phyloP scores from a whole-genome alignment of 306 rosid genomes.

The Rosa chinensis region DNA sequence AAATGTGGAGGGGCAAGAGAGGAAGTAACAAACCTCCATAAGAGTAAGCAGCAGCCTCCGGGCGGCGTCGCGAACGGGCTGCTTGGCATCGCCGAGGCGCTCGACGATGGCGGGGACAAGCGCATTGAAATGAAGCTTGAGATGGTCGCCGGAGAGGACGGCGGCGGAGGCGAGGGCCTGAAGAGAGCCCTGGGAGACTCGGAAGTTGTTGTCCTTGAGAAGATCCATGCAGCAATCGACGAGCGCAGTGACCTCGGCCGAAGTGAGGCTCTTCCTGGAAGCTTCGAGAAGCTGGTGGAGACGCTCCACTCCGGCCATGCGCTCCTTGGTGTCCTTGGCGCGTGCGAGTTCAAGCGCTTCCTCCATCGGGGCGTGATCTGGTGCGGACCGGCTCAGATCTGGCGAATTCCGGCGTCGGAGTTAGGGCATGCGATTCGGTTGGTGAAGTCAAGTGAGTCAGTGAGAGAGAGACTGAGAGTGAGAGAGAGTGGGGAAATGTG shows the following conservation, averaged over 20 bases:
- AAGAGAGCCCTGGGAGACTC: slow-evolving; percentile 93
- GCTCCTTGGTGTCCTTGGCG: slow-evolving; percentile 95
- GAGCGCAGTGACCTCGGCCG: slow-evolving; percentile 75
- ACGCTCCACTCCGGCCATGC: slow-evolving; percentile 99
- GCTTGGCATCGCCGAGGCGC: slow-evolving; percentile 94
- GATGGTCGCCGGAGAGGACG: slow-evolving; percentile 90
- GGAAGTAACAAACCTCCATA: slow-evolving; percentile 66
- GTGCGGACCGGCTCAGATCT: slow-evolving; percentile 45
- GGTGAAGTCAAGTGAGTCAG: neutral
- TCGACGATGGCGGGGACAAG: slow-evolving; percentile 96
- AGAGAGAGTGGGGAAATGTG: slow-evolving; percentile 12
- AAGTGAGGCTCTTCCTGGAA: slow-evolving; percentile 72
- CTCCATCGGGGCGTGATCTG: slow-evolving; percentile 72
- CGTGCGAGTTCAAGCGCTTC: slow-evolving; percentile 95
- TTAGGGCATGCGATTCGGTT: slow-evolving; percentile 23
- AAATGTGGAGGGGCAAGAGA: neutral
- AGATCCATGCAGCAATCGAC: slow-evolving; percentile 95
- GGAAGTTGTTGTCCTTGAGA: slow-evolving; percentile 90
- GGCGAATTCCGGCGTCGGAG: slow-evolving; percentile 19
- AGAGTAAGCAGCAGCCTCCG: slow-evolving; percentile 89
- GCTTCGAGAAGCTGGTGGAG: slow-evolving; percentile 87
- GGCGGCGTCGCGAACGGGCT: slow-evolving; percentile 97
- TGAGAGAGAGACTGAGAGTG: slow-evolving; percentile 8
- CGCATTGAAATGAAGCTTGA: slow-evolving; percentile 92
- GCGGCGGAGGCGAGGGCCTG: slow-evolving; percentile 97